A percentile compares a stretch with the other conserved stretches of the same genome.
phyloP scores from a whole-genome alignment of 257 asterid genomes.

The Vinca minor region DNA sequence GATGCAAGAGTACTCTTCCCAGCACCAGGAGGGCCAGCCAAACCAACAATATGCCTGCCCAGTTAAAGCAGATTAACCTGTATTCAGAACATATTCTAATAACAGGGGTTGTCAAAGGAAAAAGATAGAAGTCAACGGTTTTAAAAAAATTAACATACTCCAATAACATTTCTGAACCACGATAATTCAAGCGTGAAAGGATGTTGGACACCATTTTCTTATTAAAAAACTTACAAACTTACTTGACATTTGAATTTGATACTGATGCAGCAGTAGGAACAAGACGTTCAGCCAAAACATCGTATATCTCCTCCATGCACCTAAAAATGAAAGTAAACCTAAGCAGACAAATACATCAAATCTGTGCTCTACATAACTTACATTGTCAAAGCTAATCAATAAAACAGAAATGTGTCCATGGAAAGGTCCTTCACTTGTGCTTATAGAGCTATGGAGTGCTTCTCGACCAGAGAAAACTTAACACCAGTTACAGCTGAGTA shows the following conservation, averaged over 20 bases:
- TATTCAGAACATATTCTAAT: background rate
- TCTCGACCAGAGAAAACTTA: background rate
- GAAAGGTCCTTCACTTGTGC: background rate
- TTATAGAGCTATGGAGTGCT: background rate
- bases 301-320: constrained; percentile 71
- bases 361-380: background rate
- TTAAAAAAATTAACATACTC: too few species aligned
- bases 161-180: too few species aligned
- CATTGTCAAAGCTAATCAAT: background rate
- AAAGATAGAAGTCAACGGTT: background rate
- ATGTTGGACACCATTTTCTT: constrained; percentile 11
- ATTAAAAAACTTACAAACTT: constrained; percentile 21
- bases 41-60: constrained; percentile 74
- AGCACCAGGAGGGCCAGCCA: constrained; percentile 97
- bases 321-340: constrained; percentile 28
- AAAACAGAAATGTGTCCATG: background rate
- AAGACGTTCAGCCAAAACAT: constrained; percentile 69
- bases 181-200: constrained; percentile 2
- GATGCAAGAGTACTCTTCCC: constrained; percentile 87
- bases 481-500: background rate
- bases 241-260: constrained; percentile 65
- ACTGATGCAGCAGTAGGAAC: constrained; percentile 73
- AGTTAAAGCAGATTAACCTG: constrained; percentile 13
- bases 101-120: constrained; percentile 2
- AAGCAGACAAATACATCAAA: background rate